Evolutionary conservation across 306 rosid genomes (phyloP).

Genomic region (Oxytropis ochrocephala): DNA sequence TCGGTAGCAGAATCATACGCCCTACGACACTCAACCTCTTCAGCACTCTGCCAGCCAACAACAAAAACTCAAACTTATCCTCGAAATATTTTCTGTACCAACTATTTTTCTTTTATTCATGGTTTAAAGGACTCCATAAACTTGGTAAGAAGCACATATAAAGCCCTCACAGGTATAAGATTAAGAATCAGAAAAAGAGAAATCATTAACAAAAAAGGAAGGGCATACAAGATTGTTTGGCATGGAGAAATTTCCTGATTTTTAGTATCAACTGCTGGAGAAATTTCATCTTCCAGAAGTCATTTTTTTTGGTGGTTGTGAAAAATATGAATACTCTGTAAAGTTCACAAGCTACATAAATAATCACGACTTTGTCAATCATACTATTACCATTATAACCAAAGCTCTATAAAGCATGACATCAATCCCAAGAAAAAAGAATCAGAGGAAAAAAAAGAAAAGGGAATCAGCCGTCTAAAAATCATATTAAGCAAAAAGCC

Average conservation of each 20-base stretch:
- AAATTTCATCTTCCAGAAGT: neutral
- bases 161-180: neutral
- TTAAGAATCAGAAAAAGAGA: neutral
- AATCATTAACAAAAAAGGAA: neutral
- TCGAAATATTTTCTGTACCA: neutral
- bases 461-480: neutral
- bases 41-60: constrained; percentile 62
- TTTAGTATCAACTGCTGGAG: neutral
- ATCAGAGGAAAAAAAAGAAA: neutral
- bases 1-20: constrained; percentile 74
- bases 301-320: neutral
- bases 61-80: neutral
- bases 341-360: neutral
- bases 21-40: constrained; percentile 74
- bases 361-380: neutral
- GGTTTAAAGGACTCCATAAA: neutral
- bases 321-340: neutral
- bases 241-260: neutral
- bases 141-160: neutral
- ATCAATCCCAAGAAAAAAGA: neutral
- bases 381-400: neutral
- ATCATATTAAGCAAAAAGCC: neutral
- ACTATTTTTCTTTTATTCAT: neutral
- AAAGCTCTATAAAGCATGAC: neutral
- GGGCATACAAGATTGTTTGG: neutral